Conservation (phyloP, 1,284 basidiomycete genomes). For the Puccinia horiana region DNA sequence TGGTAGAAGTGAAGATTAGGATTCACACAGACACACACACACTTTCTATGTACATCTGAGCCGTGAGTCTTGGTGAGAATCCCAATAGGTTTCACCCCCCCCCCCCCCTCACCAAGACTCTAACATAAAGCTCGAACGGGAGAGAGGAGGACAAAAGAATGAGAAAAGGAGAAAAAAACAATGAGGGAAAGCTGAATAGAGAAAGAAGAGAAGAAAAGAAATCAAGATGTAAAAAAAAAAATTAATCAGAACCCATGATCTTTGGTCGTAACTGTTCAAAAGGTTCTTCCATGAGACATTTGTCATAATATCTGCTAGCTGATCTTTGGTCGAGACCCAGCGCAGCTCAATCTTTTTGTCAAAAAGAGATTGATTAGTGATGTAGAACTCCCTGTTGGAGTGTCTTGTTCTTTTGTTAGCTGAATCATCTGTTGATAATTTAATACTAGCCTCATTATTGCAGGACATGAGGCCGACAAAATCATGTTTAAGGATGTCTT, state of each 20-base stretch:
- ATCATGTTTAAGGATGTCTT: neutral
- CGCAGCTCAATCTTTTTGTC: neutral
- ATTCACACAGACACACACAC: no score
- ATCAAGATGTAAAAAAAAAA: no score
- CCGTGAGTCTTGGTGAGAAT: no score
- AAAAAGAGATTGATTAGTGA: constrained; percentile 11
- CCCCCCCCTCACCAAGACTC: no score
- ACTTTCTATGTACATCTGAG: no score
- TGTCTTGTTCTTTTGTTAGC: constrained; percentile 13
- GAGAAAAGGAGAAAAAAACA: neutral
- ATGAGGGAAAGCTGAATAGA: no score
- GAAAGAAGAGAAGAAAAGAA: no score
- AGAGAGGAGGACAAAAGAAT: neutral
- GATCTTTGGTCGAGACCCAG: neutral
- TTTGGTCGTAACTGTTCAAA: no score
- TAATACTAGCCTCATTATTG: neutral
- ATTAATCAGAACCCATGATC: no score
- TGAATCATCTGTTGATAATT: neutral
- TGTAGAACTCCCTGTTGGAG: neutral
- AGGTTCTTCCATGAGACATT: neutral
- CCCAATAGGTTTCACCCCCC: no score
- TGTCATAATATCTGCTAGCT: constrained; percentile 17
- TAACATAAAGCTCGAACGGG: neutral
- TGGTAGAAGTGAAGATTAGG: no score
- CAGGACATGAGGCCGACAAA: neutral